These are phyloP conservation scores for Durusdinium trenchii DNA, from an alignment of 73 alveolate genomes.

Conservation along the genomic window DNA sequence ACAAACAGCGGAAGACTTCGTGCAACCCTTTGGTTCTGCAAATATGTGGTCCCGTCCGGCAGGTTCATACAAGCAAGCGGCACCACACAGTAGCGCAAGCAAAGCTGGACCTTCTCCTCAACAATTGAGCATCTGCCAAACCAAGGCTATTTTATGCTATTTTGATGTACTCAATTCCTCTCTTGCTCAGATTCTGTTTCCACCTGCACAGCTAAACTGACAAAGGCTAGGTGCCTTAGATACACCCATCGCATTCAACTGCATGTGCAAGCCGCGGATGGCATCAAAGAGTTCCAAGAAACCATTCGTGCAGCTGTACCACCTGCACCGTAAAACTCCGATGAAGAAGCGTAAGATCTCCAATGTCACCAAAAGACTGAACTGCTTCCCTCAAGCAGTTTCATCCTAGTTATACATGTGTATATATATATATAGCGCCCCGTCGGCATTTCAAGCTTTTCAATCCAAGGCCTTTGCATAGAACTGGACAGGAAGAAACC, in stretches of 20 bases:
- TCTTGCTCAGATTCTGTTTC: too few relatives aligned
- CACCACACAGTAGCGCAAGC: conserved; percentile 89
- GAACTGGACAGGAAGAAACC: conserved; percentile 90
- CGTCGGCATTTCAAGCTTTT: neutral
- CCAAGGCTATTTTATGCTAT: too few relatives aligned
- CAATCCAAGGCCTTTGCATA: conserved; percentile 33
- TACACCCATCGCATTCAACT: conserved; percentile 76
- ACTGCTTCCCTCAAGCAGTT: too few relatives aligned
- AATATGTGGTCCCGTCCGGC: too few relatives aligned
- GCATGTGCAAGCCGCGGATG: conserved; percentile 85
- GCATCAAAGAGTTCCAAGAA: conserved; percentile 94
- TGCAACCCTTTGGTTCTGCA: neutral
- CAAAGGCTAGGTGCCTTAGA: conserved; percentile 46
- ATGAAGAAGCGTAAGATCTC: too few relatives aligned
- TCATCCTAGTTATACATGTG: too few relatives aligned
- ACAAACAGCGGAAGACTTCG: conserved; percentile 34
- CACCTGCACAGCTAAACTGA: too few relatives aligned
- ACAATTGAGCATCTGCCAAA: too few relatives aligned
- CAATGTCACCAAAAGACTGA: too few relatives aligned
- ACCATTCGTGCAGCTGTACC: conserved; percentile 95
- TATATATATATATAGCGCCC: too few relatives aligned
- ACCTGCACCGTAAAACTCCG: too few relatives aligned
- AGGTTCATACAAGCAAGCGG: conserved; percentile 2
- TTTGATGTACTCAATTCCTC: too few relatives aligned
- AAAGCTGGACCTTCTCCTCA: conserved; percentile 51